Evolutionary conservation across 2,329 filamentous ascomycete genomes (phyloP).

Genomic region (Emergomyces orientalis): DNA sequence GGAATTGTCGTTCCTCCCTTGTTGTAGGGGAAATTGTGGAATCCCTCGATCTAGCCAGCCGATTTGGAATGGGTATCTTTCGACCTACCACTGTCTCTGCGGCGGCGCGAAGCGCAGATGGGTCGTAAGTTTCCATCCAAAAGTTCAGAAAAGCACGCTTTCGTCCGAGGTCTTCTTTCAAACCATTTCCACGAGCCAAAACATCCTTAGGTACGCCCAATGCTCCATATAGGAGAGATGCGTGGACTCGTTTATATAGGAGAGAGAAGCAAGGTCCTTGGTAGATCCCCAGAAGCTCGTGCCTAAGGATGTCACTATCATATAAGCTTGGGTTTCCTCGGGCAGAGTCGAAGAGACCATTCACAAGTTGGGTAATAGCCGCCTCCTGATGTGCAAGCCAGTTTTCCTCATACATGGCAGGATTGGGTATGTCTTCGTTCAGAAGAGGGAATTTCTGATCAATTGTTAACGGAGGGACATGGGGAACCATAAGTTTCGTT

Average conservation of each 20-base stretch:
- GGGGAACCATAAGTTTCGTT: slow-evolving; percentile 27
- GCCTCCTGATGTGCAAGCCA: slow-evolving; percentile 56
- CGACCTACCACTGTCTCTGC: slow-evolving; percentile 53
- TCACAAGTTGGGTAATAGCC: slow-evolving; percentile 51
- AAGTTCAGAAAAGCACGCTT: slow-evolving; percentile 49
- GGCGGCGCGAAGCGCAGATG: slow-evolving; percentile 42
- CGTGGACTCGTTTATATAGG: slow-evolving; percentile 49
- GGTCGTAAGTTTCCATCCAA: slow-evolving; percentile 51
- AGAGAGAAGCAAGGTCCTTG: slow-evolving; percentile 43
- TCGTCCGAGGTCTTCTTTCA: slow-evolving; percentile 50
- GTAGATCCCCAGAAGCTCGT: slow-evolving; percentile 45
- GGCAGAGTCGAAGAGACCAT: slow-evolving; percentile 43
- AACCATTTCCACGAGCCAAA: slow-evolving; percentile 36
- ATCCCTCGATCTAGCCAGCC: slow-evolving; percentile 9
- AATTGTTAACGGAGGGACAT: slow-evolving; percentile 20
- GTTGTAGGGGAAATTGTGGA: slow-evolving; percentile 3
- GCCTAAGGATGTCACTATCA: slow-evolving; percentile 32
- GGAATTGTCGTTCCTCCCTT: slow-evolving; percentile 23
- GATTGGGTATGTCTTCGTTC: slow-evolving; percentile 44
- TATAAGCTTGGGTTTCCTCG: slow-evolving; percentile 15
- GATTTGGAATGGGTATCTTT: slow-evolving; percentile 26
- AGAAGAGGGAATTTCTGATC: slow-evolving; percentile 43
- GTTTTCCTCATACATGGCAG: slow-evolving; percentile 53
- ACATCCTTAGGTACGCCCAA: slow-evolving; percentile 48
- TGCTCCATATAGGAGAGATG: slow-evolving; percentile 49